These are phyloP conservation scores for Talaromyces nanjingensis DNA, from an alignment of 495 filamentous ascomycete genomes.

Conservation along the genomic window DNA sequence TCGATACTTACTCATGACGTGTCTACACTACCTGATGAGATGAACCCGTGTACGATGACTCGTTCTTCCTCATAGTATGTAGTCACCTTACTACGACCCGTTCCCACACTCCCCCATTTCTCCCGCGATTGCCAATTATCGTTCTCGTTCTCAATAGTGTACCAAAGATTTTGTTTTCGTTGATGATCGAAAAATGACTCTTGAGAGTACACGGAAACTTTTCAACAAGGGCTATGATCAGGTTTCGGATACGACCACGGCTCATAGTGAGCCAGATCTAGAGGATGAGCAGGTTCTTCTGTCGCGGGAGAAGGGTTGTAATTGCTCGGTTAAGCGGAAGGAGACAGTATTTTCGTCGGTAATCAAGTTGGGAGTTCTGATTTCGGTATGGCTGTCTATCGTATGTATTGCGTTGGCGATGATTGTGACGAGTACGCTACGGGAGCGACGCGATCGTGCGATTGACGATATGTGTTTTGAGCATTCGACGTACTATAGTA, in stretches of 20 bases:
- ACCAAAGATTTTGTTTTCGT: not conserved
- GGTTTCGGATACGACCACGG: not conserved
- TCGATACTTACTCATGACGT: not conserved
- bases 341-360: not conserved
- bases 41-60: not conserved
- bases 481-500: not conserved
- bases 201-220: not conserved
- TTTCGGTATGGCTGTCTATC: not conserved
- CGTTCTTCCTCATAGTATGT: not conserved
- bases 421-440: not conserved
- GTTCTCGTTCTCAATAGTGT: not conserved
- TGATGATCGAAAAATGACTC: not conserved
- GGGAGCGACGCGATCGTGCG: not conserved
- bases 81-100: not conserved
- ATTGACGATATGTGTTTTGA: not conserved
- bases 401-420: not conserved
- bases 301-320: not conserved
- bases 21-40: not conserved
- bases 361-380: not conserved
- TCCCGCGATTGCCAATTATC: not conserved
- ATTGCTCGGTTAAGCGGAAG: not conserved
- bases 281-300: not conserved
- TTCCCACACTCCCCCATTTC: not conserved
- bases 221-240: not conserved
- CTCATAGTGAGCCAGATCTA: not conserved